Base-by-base conservation (phyloP, 768 basidiomycete genomes). In the Trametes cinnabarina region DNA sequence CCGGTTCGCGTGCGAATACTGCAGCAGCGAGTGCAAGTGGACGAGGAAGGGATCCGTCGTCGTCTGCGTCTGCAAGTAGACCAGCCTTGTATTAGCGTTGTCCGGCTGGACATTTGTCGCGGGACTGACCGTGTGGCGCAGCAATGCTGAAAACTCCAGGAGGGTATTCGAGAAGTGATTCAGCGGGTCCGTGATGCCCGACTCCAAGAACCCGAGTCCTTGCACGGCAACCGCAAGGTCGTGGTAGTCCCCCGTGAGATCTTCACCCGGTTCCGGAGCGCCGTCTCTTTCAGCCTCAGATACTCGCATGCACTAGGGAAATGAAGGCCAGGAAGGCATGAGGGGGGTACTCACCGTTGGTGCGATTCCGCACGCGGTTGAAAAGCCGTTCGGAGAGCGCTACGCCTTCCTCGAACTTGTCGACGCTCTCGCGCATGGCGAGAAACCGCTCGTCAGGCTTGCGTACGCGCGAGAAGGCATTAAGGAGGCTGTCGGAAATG, bases 361-460 rank as follows among this genome's bases (percentile, higher is more conserved):
- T 87, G 68, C 96, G 82, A 56, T 82, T 83, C 66, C 92, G 84
- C 34, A 88, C 79, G 39, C 94, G 83, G 50, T 73, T 86, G 75
- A 88, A 94, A 25, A 94, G 75, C 17, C 94, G 81, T 62, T 98
- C 97, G 15, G 91, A 85, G 9, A 84, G 73, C 3, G 78, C 75
- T 37, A 98, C 75, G n/a, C 94, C 93, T 55, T 98, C 97, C 70
- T 99, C 97, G 63, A 96, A 98, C 73, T 94, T 91, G 74, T 98
- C 95, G 22, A 98, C 88, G 46, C 80, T 79, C 70, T 96, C 93
- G 28, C 92, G 83, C 89, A 99, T 96, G 43, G 84, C 77, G 22
- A 98, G 77, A 71, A 99, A 99, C 32, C 97, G 85, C 64, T 95
- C 94, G 68, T 99, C 97, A 0, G 97, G 96, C 72, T 99, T 99